Base-by-base conservation (phyloP, 164 flowering plant genomes). In the Cinnamomum chago region DNA sequence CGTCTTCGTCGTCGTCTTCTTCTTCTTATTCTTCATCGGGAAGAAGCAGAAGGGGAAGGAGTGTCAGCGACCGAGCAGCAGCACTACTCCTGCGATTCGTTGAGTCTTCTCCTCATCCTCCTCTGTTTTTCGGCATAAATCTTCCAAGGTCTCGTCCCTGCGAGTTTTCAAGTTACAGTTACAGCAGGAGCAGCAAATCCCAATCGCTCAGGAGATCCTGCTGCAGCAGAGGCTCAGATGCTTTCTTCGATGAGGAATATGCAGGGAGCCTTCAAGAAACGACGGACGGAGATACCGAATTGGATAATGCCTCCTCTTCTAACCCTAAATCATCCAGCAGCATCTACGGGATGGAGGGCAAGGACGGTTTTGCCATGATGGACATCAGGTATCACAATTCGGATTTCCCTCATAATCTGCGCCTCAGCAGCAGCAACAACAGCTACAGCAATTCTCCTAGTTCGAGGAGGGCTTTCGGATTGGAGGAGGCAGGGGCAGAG, bases 231-330 rank as follows among this genome's bases (percentile, higher is more conserved):
- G 83, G 77, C 65, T 75, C 85, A 24, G 90, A 87, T 50, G 80
- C 86, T 1, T 88, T 83, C 67, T 88, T 91, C 13, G 95, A 93
- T 50, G 92, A 91, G 62, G 94, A 88, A 52, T 90, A 90, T 74
- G 83, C 90, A 1, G 82, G 79, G 78, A 70, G 81, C 67, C 82
- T 90, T 75, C 84, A 86, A 22, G 92, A 90, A 35, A 70, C 88
- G 70, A 81, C 71, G 30, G 90, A 81, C 20, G 58, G 18, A 65
- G 68, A 64, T 20, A 1, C 47, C 7, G 47, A 9, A 40, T 40
- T 40, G 47, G 47, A 40, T 30, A 30, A 30, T 40, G 47, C 47
- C 47, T 40, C 47, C 10, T 9, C 47, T 40, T 40, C 47, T 40
- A 40, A 40, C 10, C 47, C 47, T 40, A 40, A 40, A 40, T 40